Base-by-base conservation (phyloP, 768 basidiomycete species). In the Lanmaoa rubissima region DNA sequence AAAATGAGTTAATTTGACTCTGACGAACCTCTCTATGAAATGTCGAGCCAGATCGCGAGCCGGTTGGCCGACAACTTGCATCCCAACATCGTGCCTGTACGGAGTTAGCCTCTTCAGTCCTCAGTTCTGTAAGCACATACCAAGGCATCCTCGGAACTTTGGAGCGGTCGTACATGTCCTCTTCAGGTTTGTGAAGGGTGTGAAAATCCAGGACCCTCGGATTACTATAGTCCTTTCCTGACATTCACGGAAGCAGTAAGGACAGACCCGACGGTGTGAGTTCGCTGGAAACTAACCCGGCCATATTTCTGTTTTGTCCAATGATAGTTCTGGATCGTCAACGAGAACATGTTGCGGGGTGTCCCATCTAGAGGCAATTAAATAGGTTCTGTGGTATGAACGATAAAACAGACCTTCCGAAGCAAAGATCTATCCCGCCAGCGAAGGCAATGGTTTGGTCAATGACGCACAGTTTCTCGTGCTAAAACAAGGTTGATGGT, bases 381-480 rank as follows among this genome's bases (percentile, higher is more conserved):
- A 48, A 34, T 42, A 45, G 34, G 0, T 44, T 48, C 3, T 28
- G 24, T 42, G n/a, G 21, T 8, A 47, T 5, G 12, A 42, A 26
- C 6, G 13, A 42, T 32, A 41, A 14, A 31, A 61, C 69, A 45
- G 58, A 87, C 83, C 92, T 80, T 66, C 94, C 93, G 63, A 94
- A 97, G 70, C 92, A 96, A 35, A 96, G 80, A 72, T 99, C 97
- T 42, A 99, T 74, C 3, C 97, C 97, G 17, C 97, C 97, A 92
- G 94, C 97, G 75, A 98, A 99, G 0, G 92, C 95, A 60, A 98
- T 97, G 1, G 93, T 85, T 69, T 97, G 91, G 69, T 99, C 97
- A 58, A 99, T 91, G 14, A 98, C 94, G 67, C 96, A 98, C 60
- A 99, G 69, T 69, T 99, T 99, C 78, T 99, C 97, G 72, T 98